A percentile compares a stretch with the other conserved stretches of the same genome.
phyloP scores from a whole-genome alignment of 1,284 basidiomycete species.

The Stereum hirsutum region DNA sequence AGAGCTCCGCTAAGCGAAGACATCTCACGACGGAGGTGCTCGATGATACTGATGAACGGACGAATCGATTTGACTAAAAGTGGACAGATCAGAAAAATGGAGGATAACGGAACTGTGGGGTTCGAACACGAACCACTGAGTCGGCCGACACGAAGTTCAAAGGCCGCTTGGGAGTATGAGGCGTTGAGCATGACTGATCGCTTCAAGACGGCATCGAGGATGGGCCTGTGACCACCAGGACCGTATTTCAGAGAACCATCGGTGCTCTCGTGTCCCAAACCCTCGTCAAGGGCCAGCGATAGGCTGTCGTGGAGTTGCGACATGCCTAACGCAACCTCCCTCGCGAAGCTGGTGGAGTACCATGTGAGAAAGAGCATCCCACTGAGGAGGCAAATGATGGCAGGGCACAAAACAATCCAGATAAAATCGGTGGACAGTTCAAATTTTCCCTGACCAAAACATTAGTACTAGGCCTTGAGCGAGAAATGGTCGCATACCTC shows the following conservation, averaged over 20 bases:
- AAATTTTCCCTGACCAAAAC: neutral
- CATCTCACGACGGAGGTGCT: slow-evolving; percentile 37
- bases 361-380: slow-evolving; percentile 31
- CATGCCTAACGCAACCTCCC: slow-evolving; percentile 28
- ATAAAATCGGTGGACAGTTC: slow-evolving; percentile 25
- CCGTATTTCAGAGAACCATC: neutral
- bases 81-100: too few relatives aligned
- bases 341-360: slow-evolving; percentile 34
- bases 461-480: neutral
- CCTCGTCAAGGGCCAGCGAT: slow-evolving; percentile 21
- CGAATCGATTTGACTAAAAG: slow-evolving; percentile 34
- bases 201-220: slow-evolving; percentile 21
- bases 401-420: slow-evolving; percentile 33
- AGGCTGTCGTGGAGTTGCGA: slow-evolving; percentile 26
- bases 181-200: slow-evolving; percentile 31
- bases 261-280: slow-evolving; percentile 20
- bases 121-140: slow-evolving; percentile 30
- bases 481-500: slow-evolving; percentile 19
- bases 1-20: slow-evolving; percentile 14
- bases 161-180: slow-evolving; percentile 35
- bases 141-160: slow-evolving; percentile 37
- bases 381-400: slow-evolving; percentile 28
- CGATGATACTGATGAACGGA: slow-evolving; percentile 31
- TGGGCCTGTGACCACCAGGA: neutral
- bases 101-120: too few relatives aligned